These are phyloP conservation scores for Penicillium macrosclerotiorum DNA, from an alignment of 495 filamentous ascomycete genomes.

Conservation along the genomic window DNA sequence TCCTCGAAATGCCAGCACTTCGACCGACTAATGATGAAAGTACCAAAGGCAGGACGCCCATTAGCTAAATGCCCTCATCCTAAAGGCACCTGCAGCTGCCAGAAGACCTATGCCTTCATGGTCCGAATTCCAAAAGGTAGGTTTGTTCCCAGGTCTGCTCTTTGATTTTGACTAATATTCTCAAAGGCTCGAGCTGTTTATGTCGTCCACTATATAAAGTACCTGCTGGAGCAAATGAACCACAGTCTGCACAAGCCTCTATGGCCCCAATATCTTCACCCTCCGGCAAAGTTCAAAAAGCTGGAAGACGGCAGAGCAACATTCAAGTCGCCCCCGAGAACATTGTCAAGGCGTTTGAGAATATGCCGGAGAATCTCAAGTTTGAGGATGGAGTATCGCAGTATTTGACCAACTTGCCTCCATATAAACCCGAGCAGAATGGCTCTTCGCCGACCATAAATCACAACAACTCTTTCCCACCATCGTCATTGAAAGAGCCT, in stretches of 20 bases:
- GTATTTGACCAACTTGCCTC: slow-evolving; percentile 5
- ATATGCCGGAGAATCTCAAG: slow-evolving; percentile 21
- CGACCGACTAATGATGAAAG: slow-evolving; percentile 71
- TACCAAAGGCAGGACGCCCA: slow-evolving; percentile 77
- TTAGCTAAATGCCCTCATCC: slow-evolving; percentile 75
- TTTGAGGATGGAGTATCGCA: slow-evolving; percentile 19
- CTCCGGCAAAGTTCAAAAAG: slow-evolving; percentile 27
- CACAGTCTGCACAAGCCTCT: slow-evolving; percentile 11
- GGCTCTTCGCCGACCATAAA: not conserved
- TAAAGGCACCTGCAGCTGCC: slow-evolving; percentile 58
- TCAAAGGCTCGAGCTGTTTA: slow-evolving; percentile 34
- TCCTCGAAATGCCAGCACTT: slow-evolving; percentile 81
- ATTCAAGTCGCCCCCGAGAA: slow-evolving; percentile 29
- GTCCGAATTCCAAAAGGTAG: slow-evolving; percentile 49
- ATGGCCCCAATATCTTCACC: slow-evolving; percentile 12
- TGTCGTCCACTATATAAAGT: slow-evolving; percentile 45
- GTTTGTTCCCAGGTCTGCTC: not conserved
- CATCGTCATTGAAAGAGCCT: not conserved
- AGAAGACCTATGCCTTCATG: slow-evolving; percentile 51
- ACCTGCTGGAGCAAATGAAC: slow-evolving; percentile 16
- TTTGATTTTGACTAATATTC: not conserved
- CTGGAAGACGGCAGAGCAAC: slow-evolving; percentile 22
- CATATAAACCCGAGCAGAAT: slow-evolving; percentile 7
- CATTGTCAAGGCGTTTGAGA: slow-evolving; percentile 27
- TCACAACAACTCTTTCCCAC: not conserved